Base-by-base conservation (phyloP, 2,329 filamentous ascomycete species). In the Fonsecaea monophora region DNA sequence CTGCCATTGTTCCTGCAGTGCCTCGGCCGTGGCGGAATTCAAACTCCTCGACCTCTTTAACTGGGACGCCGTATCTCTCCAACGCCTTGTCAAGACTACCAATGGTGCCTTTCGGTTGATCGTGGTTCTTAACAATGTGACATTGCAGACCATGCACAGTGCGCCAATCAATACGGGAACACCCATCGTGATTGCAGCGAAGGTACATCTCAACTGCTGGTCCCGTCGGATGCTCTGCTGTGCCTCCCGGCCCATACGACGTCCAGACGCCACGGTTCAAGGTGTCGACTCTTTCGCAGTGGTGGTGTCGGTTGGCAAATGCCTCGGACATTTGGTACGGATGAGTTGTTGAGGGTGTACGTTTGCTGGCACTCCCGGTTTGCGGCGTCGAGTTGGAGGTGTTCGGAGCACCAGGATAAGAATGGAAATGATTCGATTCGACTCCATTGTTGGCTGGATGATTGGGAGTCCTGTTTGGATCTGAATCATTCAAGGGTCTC, bases 311-410 rank as follows among this genome's bases (percentile, higher is more conserved):
- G 53, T 73, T 73, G 3, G 72, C 72, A 59, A 73, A 73, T 2
- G 72, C 72, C 53, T 73, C 72, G 3, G 72, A 73, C 69, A 72
- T 72, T 48, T 71, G 69, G 55, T 73, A 73, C 7, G 72, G 72
- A 61, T 73, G 72, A 10, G 72, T 73, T 1, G 72, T 73, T 13
- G 72, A 73, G 21, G 71, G 70, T 1, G 71, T 71, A 9, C 72
- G 57, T 55, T 73, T 73, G 18, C 45, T 55, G n/a, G 60, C 63
- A 37, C 69, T 50, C 25, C 42, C 58, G 12, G 55, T 34, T 9
- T 60, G 18, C 21, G 58, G 21, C 1, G 65, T 48, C 1, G 66
- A 59, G 4, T 59, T 59, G 10, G 45, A 42, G 37, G 61, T 48
- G n/a, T 30, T 64, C 9, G 60, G 62, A 2, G 62, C 50, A 54